These are phyloP conservation scores for Phaeoacremonium minimum DNA, from an alignment of 2,329 filamentous ascomycete genomes.

Conservation along the genomic window DNA sequence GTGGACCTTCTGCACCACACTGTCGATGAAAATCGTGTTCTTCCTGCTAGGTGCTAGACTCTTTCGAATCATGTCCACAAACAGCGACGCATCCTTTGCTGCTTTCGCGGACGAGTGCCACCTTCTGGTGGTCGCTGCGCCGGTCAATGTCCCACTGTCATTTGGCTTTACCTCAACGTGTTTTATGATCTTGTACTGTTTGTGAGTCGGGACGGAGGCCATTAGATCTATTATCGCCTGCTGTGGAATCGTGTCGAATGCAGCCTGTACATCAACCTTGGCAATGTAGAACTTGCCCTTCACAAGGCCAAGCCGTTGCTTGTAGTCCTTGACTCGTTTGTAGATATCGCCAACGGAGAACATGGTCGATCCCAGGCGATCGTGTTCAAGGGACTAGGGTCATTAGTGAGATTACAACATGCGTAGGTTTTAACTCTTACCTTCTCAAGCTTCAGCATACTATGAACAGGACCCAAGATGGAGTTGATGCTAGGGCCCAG, in stretches of 20 bases:
- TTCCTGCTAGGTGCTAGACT: conserved; percentile 39
- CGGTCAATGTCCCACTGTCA: conserved; percentile 18
- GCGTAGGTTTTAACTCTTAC: conserved; percentile 31
- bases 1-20: conserved; percentile 52
- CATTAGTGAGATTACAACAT: not conserved
- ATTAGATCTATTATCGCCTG: conserved; percentile 65
- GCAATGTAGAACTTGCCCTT: conserved; percentile 68
- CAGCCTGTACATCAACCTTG: conserved; percentile 87
- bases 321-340: conserved; percentile 66
- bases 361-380: conserved; percentile 70
- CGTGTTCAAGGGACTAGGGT: conserved; percentile 42
- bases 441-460: conserved; percentile 75
- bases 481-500: conserved; percentile 65
- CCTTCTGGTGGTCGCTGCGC: conserved; percentile 34
- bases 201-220: conserved; percentile 47
- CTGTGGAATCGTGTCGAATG: conserved; percentile 95
- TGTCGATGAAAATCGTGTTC: conserved; percentile 76
- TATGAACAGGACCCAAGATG: conserved; percentile 63
- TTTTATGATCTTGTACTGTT: conserved; percentile 66
- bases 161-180: conserved; percentile 66
- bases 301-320: conserved; percentile 35
- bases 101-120: conserved; percentile 51
- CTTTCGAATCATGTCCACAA: conserved; percentile 39
- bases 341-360: conserved; percentile 82
- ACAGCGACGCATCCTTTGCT: conserved; percentile 32